phyloP scores from a whole-genome alignment of 2,329 filamentous ascomycete genomes.

The Fusarium aywerte region DNA sequence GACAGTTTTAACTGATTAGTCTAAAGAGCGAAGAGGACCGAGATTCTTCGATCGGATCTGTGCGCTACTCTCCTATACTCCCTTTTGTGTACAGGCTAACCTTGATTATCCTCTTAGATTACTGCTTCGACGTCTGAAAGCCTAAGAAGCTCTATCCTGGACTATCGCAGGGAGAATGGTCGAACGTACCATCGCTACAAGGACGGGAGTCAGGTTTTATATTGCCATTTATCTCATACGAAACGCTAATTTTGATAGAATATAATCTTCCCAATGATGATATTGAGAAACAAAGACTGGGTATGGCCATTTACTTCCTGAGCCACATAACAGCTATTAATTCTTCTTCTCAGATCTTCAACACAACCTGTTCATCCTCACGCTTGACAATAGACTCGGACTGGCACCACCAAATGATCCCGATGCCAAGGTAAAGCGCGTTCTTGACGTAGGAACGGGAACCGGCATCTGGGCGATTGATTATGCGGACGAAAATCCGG shows the following conservation, averaged over 20 bases:
- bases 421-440: neutral
- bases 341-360: neutral
- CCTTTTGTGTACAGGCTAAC: too few relatives aligned
- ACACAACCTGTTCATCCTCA: conserved; percentile 9
- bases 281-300: conserved; percentile 11
- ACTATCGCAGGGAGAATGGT: conserved; percentile 34
- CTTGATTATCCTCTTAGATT: neutral
- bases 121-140: conserved; percentile 26
- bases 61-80: neutral
- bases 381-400: conserved; percentile 8
- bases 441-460: conserved; percentile 21
- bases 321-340: rapidly evolving
- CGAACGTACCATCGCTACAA: conserved; percentile 39
- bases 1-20: neutral
- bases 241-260: neutral
- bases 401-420: conserved; percentile 13
- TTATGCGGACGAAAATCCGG: conserved; percentile 19
- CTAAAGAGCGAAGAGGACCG: neutral
- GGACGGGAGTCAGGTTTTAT: conserved; percentile 23
- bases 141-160: conserved; percentile 32
- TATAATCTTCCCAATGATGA: conserved; percentile 26
- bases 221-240: neutral
- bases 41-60: conserved; percentile 9
- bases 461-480: conserved; percentile 29
- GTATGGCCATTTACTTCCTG: rapidly evolving